Conservation (phyloP, 768 basidiomycete genomes). For the Chlorophyllum brunneum region DNA sequence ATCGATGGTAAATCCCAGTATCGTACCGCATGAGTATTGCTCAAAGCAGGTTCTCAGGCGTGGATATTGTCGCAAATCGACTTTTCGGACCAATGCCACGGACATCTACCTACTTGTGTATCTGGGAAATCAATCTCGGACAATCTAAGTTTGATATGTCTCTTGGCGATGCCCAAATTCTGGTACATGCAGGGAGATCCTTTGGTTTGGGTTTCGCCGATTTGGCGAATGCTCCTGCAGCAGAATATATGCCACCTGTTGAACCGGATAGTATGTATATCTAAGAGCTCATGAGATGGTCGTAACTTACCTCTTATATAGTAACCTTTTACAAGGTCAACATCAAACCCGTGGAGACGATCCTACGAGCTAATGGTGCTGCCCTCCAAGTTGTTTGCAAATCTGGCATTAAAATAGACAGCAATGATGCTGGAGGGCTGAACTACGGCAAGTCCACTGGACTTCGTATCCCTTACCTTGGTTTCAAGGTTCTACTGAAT, state of each 20-base stretch:
- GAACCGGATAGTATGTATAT: constrained; percentile 73
- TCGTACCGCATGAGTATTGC: background rate
- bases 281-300: constrained; percentile 7
- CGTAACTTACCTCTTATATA: constrained; percentile 24
- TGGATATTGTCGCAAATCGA: constrained; percentile 79
- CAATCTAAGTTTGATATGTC: constrained; percentile 52
- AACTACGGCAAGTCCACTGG: constrained; percentile 62
- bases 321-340: constrained; percentile 83
- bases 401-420: constrained; percentile 59
- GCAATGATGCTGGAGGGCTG: constrained; percentile 72
- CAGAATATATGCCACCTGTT: constrained; percentile 52
- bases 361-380: constrained; percentile 49
- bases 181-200: constrained; percentile 50
- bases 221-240: constrained; percentile 74
- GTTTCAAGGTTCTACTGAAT: constrained; percentile 47
- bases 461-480: constrained; percentile 49
- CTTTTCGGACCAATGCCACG: constrained; percentile 87
- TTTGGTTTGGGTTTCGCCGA: constrained; percentile 76
- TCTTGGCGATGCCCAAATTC: constrained; percentile 44
- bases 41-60: constrained; percentile 38
- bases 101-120: constrained; percentile 82
- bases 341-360: constrained; percentile 48
- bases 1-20: constrained; percentile 37
- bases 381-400: constrained; percentile 55
- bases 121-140: constrained; percentile 88